Base-by-base conservation (phyloP, 2,329 filamentous ascomycete species). In the Arthrobotrys pseudoclavata region DNA sequence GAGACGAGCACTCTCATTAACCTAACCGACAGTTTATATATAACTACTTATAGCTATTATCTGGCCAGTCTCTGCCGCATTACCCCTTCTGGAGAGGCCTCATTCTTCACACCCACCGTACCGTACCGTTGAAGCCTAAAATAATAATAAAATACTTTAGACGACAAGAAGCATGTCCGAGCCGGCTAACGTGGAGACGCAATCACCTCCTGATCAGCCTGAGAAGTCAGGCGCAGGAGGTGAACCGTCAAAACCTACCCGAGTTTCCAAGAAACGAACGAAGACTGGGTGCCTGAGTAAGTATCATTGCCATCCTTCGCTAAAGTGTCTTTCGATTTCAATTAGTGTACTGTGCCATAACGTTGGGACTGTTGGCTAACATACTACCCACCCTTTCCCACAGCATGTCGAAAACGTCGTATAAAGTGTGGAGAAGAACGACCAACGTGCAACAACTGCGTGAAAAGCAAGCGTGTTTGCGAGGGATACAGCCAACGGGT, bases 371-470 rank as follows among this genome's bases (percentile, higher is more conserved):
- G 37, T 67, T 63, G 45, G 48, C 63, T 71, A 68, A 70, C 63
- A 45, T 55, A 40, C 20, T 12, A 40, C 20, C 3, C n/a, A 6
- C 13, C 6, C 52, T 26, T 47, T 34, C 55, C 53, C 22, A 42
- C 42, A 94, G 92, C 96, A 72, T 99, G 96, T 85, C 91, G 96
- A 79, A 95, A 92, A 84, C 91, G 96, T 66, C 92, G 96, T 79
- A 98, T 99, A 84, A 99, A 98, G 85, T 99, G 96, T 84, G 96
- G 96, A 79, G 96, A 98, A 83, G 92, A 93, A 81, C 89, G 91
- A 61, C 93, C 93, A 26, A 91, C 88, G 29, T 96, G 93, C 84
- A 90, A 88, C 82, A 96, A 96, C 82, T 96, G 93, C 84, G 89
- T 92, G 85, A 96, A 95, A 82, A 95, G 92, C 18, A 95, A 94